phyloP scores from a whole-genome alignment of 495 filamentous ascomycete genomes.

The Articulospora tetracladia region DNA sequence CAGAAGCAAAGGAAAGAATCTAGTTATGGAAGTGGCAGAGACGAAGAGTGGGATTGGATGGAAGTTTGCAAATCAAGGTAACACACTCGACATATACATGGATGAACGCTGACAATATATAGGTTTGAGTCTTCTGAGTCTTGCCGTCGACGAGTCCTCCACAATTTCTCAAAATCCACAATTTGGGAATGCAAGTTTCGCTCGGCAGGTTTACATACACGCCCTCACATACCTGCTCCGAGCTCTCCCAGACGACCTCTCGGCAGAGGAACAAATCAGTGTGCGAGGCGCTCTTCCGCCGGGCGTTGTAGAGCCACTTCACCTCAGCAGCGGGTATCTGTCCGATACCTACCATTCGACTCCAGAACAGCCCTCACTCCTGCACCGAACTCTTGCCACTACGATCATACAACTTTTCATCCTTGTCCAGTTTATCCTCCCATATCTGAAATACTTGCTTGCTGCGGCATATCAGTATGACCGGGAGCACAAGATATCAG shows the following conservation, averaged over 20 bases:
- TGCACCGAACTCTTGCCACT: slow-evolving; percentile 56
- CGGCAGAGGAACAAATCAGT: slow-evolving; percentile 37
- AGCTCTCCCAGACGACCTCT: slow-evolving; percentile 59
- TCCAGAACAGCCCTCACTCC: slow-evolving; percentile 36
- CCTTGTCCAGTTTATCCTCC: slow-evolving; percentile 50
- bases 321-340: not conserved
- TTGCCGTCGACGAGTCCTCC: slow-evolving; percentile 33
- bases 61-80: slow-evolving; percentile 45
- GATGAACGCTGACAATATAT: not conserved
- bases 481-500: slow-evolving; percentile 56
- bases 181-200: slow-evolving; percentile 35
- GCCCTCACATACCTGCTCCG: slow-evolving; percentile 62
- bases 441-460: slow-evolving; percentile 53
- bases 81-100: not conserved
- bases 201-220: slow-evolving; percentile 64
- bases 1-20: not conserved
- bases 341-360: not conserved
- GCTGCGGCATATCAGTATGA: slow-evolving; percentile 55
- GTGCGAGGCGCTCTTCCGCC: slow-evolving; percentile 44
- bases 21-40: slow-evolving; percentile 19
- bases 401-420: slow-evolving; percentile 54
- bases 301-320: slow-evolving; percentile 22
- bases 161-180: slow-evolving; percentile 16
- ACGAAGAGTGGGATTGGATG: slow-evolving; percentile 35
- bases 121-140: slow-evolving; percentile 36